phyloP scores from a whole-genome alignment of 345 rosid genomes.

The Ailanthus altissimus region DNA sequence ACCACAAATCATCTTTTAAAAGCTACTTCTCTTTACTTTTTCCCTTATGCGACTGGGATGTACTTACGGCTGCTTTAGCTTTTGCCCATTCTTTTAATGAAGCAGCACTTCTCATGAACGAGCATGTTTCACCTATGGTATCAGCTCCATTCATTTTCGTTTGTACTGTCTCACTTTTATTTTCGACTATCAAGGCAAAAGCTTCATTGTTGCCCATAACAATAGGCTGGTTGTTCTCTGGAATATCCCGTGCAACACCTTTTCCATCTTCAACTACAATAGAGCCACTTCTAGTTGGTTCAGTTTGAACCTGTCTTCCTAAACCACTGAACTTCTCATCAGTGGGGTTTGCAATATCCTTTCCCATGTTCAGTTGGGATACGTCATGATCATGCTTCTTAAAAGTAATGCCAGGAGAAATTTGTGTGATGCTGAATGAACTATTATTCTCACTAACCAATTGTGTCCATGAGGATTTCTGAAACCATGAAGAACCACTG shows the following conservation, averaged over 20 bases:
- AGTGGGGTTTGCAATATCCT: slow-evolving; percentile 15
- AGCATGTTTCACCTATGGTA: slow-evolving; percentile 54
- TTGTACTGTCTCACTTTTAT: slow-evolving; percentile 21
- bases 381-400: slow-evolving; percentile 33
- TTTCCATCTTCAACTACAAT: slow-evolving; percentile 4
- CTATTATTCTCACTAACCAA: slow-evolving; percentile 47
- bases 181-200: slow-evolving; percentile 26
- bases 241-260: slow-evolving; percentile 19
- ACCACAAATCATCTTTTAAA: not conserved
- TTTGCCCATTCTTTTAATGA: slow-evolving; percentile 79
- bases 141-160: slow-evolving; percentile 18
- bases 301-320: slow-evolving; percentile 14
- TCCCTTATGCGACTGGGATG: slow-evolving; percentile 52
- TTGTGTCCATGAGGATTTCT: slow-evolving; percentile 83
- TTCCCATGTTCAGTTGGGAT: slow-evolving; percentile 10
- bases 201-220: slow-evolving; percentile 18
- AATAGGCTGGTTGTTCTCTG: slow-evolving; percentile 24
- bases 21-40: slow-evolving; percentile 32
- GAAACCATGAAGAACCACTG: slow-evolving; percentile 77
- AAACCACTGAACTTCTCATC: slow-evolving; percentile 25
- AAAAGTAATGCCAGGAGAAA: slow-evolving; percentile 45
- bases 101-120: slow-evolving; percentile 68
- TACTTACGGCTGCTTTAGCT: slow-evolving; percentile 59
- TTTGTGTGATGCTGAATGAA: slow-evolving; percentile 66
- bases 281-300: slow-evolving; percentile 13